phyloP scores from a whole-genome alignment of 1,284 basidiomycete species.

The Apiotrichum sp. region DNA sequence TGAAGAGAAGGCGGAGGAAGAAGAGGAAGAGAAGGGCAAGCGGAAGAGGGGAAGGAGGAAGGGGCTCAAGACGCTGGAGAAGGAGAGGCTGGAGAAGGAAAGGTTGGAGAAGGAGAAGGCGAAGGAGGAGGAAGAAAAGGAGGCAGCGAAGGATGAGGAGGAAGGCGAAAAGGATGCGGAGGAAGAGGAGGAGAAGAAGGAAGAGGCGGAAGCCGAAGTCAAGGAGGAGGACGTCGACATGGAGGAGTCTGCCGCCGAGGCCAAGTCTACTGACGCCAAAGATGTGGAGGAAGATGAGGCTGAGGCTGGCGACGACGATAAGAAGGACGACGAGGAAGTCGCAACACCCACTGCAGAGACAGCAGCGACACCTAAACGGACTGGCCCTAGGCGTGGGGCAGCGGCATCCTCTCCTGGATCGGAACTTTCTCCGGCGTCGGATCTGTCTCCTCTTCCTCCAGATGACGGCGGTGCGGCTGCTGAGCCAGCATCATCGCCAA shows the following conservation, averaged over 20 bases:
- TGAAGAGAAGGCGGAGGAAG: neutral
- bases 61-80: too few relatives aligned
- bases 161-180: neutral
- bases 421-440: conserved; percentile 21
- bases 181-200: neutral
- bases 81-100: neutral
- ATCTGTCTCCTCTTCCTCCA: conserved; percentile 20
- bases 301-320: neutral
- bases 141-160: neutral
- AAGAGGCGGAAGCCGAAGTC: neutral
- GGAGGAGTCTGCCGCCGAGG: neutral
- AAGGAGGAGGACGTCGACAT: neutral
- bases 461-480: conserved; percentile 1
- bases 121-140: neutral
- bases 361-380: neutral
- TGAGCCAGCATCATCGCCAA: neutral
- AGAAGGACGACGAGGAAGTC: too few relatives aligned
- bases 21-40: neutral
- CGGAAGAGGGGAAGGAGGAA: too few relatives aligned
- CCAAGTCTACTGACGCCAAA: neutral
- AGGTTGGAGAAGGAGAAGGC: too few relatives aligned
- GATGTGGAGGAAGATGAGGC: neutral
- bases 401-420: conserved; percentile 14
- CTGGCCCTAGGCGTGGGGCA: conserved; percentile 1
- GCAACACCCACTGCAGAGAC: too few relatives aligned